Percentiles rank a stretch among this genome's conserved stretches.
These are phyloP conservation scores for Rhodocollybia butyracea DNA, from an alignment of 768 basidiomycete genomes.

Conservation along the genomic window DNA sequence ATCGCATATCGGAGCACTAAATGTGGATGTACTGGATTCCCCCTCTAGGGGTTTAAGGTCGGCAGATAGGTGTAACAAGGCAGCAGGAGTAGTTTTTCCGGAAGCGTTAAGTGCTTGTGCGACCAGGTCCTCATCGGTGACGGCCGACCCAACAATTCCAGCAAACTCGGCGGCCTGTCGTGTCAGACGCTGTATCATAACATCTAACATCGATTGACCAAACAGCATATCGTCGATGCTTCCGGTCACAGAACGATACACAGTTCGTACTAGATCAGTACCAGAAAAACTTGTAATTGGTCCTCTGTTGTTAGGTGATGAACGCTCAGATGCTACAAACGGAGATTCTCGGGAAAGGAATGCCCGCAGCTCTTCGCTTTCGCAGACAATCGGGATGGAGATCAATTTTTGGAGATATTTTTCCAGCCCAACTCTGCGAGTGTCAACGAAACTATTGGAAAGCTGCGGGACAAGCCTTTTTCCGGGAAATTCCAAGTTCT, in stretches of 20 bases:
- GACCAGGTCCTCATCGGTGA: constrained; percentile 83
- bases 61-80: constrained; percentile 68
- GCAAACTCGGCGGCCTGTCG: constrained; percentile 88
- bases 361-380: constrained; percentile 74
- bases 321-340: constrained; percentile 58
- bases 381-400: constrained; percentile 71
- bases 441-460: constrained; percentile 85
- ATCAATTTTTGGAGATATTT: constrained; percentile 87
- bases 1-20: constrained; percentile 93
- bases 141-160: constrained; percentile 73
- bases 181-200: constrained; percentile 88
- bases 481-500: constrained; percentile 83
- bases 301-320: constrained; percentile 33
- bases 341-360: constrained; percentile 90
- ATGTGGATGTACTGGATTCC: constrained; percentile 84
- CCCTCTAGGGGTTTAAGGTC: constrained; percentile 81
- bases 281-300: constrained; percentile 53
- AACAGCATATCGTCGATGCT: constrained; percentile 98
- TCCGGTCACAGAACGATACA: constrained; percentile 90
- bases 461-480: constrained; percentile 90
- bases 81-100: constrained; percentile 61
- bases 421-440: constrained; percentile 73
- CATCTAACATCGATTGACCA: constrained; percentile 92
- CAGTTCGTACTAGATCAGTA: constrained; percentile 74
- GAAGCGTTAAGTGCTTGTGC: constrained; percentile 73